Evolutionary conservation across 441 rosid species (phyloP).

Genomic region (Pelargonium australe): DNA sequence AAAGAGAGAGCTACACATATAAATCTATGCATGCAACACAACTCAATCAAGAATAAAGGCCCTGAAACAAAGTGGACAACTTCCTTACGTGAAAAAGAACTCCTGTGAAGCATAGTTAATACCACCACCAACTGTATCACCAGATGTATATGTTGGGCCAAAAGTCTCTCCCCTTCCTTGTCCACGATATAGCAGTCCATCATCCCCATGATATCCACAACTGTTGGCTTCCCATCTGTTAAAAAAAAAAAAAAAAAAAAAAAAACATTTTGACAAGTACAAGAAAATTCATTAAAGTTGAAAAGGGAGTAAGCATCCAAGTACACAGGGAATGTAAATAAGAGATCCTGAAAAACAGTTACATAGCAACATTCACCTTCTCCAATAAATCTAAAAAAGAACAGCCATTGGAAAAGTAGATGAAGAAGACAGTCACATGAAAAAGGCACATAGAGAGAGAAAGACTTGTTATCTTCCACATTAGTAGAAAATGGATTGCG

Average conservation of each 20-base stretch:
- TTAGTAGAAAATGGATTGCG: background rate
- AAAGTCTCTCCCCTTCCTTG: constrained; percentile 73
- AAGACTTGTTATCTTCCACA: background rate
- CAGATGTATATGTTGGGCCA: constrained; percentile 71
- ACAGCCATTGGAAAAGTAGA: background rate
- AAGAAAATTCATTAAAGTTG: no score
- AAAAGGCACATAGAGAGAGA: background rate
- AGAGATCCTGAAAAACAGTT: background rate
- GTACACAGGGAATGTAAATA: background rate
- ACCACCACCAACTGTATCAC: constrained; percentile 86
- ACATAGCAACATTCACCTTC: background rate
- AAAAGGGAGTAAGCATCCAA: background rate
- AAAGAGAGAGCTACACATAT: background rate
- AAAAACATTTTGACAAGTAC: no score
- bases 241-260: background rate
- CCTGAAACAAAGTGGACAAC: constrained; percentile 16
- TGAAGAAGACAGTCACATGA: background rate
- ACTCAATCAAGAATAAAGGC: constrained; percentile 1
- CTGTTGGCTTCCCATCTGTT: constrained; percentile 89
- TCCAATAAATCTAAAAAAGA: background rate
- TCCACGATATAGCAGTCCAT: constrained; percentile 72
- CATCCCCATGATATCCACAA: constrained; percentile 90
- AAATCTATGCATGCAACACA: constrained; percentile 13
- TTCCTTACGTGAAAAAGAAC: constrained; percentile 89
- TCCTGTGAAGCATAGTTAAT: constrained; percentile 76